Evolutionary conservation across 148 eudicot species (phyloP).

Genomic region (Vaccinium macrocarpon): DNA sequence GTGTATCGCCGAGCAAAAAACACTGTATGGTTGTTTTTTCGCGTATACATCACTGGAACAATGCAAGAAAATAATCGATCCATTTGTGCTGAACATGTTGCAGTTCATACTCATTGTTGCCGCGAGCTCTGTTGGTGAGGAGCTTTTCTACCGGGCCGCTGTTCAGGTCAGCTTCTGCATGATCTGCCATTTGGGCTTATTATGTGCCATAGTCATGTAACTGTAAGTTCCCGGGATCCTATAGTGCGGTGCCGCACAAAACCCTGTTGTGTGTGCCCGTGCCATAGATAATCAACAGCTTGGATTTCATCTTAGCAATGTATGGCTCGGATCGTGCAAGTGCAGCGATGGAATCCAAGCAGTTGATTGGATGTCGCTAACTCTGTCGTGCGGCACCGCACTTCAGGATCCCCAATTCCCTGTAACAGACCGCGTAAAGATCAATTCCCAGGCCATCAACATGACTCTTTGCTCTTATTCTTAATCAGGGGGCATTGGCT

Average conservation of each 20-base stretch:
- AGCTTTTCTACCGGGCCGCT: conserved; percentile 98
- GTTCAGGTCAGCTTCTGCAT: conserved; percentile 66
- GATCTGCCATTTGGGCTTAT: background rate
- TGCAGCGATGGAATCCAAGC: too few relatives aligned
- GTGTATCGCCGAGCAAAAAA: too few relatives aligned
- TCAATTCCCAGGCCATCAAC: background rate
- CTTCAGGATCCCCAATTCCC: too few relatives aligned
- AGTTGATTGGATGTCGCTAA: too few relatives aligned
- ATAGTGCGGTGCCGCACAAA: too few relatives aligned
- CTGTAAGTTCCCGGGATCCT: too few relatives aligned
- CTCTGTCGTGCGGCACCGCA: too few relatives aligned
- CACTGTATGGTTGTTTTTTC: background rate
- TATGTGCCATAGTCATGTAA: too few relatives aligned
- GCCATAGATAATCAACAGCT: too few relatives aligned
- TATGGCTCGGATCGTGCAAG: too few relatives aligned
- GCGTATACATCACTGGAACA: background rate
- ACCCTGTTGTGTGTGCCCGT: too few relatives aligned
- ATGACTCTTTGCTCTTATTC: background rate
- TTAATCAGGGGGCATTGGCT: conserved; percentile 78
- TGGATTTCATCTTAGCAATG: too few relatives aligned
- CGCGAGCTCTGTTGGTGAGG: conserved; percentile 98
- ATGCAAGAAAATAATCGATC: conserved; percentile 12
- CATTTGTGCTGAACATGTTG: conserved; percentile 20
- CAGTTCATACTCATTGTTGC: conserved; percentile 91
- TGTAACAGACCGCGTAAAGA: background rate